Conservation (phyloP, 495 filamentous ascomycete species). For the Podospora sp. region DNA sequence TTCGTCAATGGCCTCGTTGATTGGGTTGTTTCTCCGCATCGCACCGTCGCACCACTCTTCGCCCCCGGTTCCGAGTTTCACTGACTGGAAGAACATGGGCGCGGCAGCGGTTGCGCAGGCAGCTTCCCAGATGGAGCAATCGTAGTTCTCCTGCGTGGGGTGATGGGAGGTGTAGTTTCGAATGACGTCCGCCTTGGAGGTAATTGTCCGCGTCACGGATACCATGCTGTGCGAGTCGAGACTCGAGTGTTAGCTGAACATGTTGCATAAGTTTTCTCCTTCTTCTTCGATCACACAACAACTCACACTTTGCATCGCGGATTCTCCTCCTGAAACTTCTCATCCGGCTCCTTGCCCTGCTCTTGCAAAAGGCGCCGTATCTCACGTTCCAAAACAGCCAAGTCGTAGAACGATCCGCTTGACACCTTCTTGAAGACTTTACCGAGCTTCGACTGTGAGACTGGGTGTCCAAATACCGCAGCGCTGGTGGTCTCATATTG, state of each 20-base stretch:
- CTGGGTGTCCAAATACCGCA: neutral
- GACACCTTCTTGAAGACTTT: neutral
- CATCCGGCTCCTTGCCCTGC: neutral
- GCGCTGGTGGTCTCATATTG: neutral
- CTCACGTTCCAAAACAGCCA: neutral
- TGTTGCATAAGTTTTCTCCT: too few species aligned
- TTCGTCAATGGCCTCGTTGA: too few species aligned
- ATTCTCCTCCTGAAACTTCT: neutral
- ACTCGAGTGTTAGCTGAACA: too few species aligned
- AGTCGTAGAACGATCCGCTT: neutral
- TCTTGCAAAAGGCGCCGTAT: neutral
- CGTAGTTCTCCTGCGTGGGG: constrained; percentile 1
- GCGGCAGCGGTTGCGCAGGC: too few species aligned
- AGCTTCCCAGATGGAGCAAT: neutral
- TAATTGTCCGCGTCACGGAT: too few species aligned
- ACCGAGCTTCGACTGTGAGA: neutral
- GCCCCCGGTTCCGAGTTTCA: too few species aligned
- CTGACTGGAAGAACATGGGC: too few species aligned
- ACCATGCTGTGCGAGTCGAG: too few species aligned
- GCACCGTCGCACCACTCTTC: too few species aligned
- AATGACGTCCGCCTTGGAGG: neutral
- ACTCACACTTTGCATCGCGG: constrained; percentile 2
- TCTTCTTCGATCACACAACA: neutral
- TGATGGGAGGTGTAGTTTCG: neutral
- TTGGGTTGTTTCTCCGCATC: too few species aligned